These are phyloP conservation scores for Malus orientalis DNA, from an alignment of 306 rosid species.

Conservation along the genomic window DNA sequence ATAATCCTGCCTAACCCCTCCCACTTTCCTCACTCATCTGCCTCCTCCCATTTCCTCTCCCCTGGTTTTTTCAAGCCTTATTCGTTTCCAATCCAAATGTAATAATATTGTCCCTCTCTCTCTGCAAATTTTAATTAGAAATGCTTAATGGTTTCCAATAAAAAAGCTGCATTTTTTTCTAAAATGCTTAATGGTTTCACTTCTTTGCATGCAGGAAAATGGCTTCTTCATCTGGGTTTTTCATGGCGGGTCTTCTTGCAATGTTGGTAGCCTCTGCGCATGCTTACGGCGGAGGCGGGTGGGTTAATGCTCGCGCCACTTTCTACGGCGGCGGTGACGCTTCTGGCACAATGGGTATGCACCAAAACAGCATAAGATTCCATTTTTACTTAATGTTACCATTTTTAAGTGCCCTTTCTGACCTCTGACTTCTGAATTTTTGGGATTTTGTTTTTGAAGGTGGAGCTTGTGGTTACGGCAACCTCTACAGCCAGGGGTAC, in stretches of 20 bases:
- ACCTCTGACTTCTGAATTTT: neutral
- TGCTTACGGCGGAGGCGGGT: conserved; percentile 64
- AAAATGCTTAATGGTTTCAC: conserved; percentile 1
- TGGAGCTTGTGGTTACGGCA: conserved; percentile 99
- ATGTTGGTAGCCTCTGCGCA: conserved; percentile 38
- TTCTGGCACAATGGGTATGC: conserved; percentile 96
- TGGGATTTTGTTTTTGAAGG: conserved; percentile 31
- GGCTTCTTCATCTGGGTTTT: conserved; percentile 31
- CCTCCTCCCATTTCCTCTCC: conserved; percentile 17
- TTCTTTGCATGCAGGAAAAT: conserved; percentile 50
- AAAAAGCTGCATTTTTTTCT: neutral
- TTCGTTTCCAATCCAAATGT: conserved; percentile 17
- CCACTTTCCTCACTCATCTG: conserved; percentile 36
- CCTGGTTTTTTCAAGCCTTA: conserved; percentile 2
- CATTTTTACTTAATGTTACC: neutral
- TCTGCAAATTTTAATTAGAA: neutral
- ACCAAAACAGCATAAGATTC: neutral
- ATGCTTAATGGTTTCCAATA: neutral
- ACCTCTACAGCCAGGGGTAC: conserved; percentile 92
- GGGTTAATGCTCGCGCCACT: conserved; percentile 86
- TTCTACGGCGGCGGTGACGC: conserved; percentile 98
- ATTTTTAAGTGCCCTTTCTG: neutral
- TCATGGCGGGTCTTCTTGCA: conserved; percentile 41
- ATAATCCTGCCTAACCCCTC: conserved; percentile 26
- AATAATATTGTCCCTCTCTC: conserved; percentile 15